A percentile compares a stretch with the other conserved stretches of the same genome.
phyloP scores from a whole-genome alignment of 768 basidiomycete species.

The Rubroboletus pulcherrimus region DNA sequence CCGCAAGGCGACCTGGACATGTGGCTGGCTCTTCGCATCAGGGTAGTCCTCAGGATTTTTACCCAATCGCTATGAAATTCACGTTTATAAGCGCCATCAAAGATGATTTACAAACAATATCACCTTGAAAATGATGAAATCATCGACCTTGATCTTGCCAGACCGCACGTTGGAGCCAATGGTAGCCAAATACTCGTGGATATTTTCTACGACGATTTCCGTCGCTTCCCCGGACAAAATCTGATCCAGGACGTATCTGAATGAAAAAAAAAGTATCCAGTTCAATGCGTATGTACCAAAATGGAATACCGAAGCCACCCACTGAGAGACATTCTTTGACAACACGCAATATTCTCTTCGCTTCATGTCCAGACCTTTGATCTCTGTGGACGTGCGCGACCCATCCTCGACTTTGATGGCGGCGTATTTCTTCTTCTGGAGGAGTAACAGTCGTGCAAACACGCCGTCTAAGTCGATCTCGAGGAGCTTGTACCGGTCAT shows the following conservation, averaged over 20 bases:
- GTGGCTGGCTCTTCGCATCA: conserved; percentile 91
- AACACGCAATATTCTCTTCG: conserved; percentile 90
- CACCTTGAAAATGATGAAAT: conserved; percentile 94
- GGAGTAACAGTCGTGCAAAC: conserved; percentile 85
- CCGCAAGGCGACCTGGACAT: conserved; percentile 92
- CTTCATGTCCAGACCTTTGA: conserved; percentile 99
- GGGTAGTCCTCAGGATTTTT: conserved; percentile 98
- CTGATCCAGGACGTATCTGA: conserved; percentile 83
- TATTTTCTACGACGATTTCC: conserved; percentile 82
- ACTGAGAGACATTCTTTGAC: conserved; percentile 93
- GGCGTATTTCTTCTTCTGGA: conserved; percentile 99
- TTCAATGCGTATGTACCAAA: not conserved
- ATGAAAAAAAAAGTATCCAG: not conserved
- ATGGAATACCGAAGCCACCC: conserved; percentile 28
- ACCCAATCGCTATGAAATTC: conserved; percentile 68
- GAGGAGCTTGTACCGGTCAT: conserved; percentile 90
- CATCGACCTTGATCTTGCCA: conserved; percentile 80
- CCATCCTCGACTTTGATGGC: conserved; percentile 92
- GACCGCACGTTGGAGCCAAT: conserved; percentile 76
- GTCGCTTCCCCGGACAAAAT: conserved; percentile 90
- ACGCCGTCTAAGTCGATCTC: conserved; percentile 96
- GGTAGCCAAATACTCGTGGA: conserved; percentile 84
- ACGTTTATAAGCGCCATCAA: not conserved
- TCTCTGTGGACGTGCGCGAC: conserved; percentile 70
- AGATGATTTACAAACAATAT: not conserved